Base-by-base conservation (phyloP, 1,284 basidiomycete genomes). In the Farysia itapuensis region DNA sequence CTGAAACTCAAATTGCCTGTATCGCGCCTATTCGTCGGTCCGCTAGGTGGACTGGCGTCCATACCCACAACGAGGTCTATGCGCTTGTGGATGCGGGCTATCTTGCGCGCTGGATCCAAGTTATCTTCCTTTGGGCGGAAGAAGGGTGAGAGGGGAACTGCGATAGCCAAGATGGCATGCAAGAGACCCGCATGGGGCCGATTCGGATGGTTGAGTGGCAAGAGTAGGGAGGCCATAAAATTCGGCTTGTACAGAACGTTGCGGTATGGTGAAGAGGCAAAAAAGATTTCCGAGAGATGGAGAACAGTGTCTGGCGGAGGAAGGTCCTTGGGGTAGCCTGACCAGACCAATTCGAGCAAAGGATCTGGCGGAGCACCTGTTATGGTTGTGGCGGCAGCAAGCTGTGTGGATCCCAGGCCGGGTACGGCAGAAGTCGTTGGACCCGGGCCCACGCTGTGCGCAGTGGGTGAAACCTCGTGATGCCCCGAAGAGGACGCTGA, bases 241-340 rank as follows among this genome's bases (percentile, higher is more conserved):
- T n/a, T 23, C 8, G 36, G 18, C 33, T 47, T 48, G 43, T 53
- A 33, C 11, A 53, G 14, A 23, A 43, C 29, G 29, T 30, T 28
- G 14, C 44, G 35, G 14, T 49, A 33, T 7, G 50, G 50, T 23
- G 35, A 44, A 6, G 32, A 21, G 18, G 50, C 15, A 21, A 53
- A 53, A 33, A 53, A 53, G 39, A 53, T 42, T 21, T 53, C 50
- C 8, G 33, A n/a, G n/a, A 53, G 34, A 29, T 47, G 44, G 14
- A 42, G 34, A 16, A 53, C 22, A 3, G 50, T 53, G 36, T 53
- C 50, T 4, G 50, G 50, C 8, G 50, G 34, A 4, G 50, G 50
- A 9, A 53, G 41, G 20, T 53, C 50, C n/a, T 18, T 15, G 11
- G 50, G 45, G 28, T 38, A 53, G 20, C 35, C 50, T n/a, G 38